A percentile compares a stretch with the other conserved stretches of the same genome.
phyloP scores from a whole-genome alignment of 2,329 filamentous ascomycete genomes.

The Metarhizium rileyi region DNA sequence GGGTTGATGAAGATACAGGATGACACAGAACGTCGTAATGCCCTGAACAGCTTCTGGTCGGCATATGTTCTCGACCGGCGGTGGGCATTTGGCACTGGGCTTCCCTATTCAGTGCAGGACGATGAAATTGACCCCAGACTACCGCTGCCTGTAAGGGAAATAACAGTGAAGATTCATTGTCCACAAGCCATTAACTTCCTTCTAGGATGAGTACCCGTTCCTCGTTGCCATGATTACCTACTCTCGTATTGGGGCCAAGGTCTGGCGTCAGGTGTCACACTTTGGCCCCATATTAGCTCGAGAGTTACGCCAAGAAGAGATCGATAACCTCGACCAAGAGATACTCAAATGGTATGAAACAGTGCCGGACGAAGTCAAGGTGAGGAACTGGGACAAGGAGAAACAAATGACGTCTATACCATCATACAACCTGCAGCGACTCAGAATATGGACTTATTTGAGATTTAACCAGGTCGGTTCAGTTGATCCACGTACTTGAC shows the following conservation, averaged over 20 bases:
- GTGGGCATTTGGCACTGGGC: slow-evolving; percentile 83
- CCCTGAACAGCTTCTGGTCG: slow-evolving; percentile 73
- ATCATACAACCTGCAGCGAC: slow-evolving; percentile 58
- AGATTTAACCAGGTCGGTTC: slow-evolving; percentile 64
- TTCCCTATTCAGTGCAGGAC: slow-evolving; percentile 79
- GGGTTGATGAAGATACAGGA: slow-evolving; percentile 61
- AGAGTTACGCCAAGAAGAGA: slow-evolving; percentile 61
- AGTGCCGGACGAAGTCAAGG: slow-evolving; percentile 52
- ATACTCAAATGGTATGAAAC: slow-evolving; percentile 79
- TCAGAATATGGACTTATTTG: slow-evolving; percentile 77
- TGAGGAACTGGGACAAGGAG: slow-evolving; percentile 48
- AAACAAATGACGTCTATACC: slow-evolving; percentile 43
- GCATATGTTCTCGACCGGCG: slow-evolving; percentile 76
- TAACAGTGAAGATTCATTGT: not conserved
- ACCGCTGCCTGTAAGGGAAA: slow-evolving; percentile 60
- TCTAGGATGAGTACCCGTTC: slow-evolving; percentile 52
- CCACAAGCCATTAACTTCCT: not conserved
- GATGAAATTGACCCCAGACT: slow-evolving; percentile 73
- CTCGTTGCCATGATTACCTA: slow-evolving; percentile 79
- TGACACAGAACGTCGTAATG: slow-evolving; percentile 56
- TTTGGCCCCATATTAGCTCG: slow-evolving; percentile 51
- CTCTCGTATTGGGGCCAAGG: slow-evolving; percentile 71
- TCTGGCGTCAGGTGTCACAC: slow-evolving; percentile 73
- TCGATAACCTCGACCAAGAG: slow-evolving; percentile 72
- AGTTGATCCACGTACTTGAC: not conserved